Percentiles rank a stretch among this genome's conserved stretches.
Conservation (phyloP, 805 yeast genomes). For the Ogataea ramenticola region DNA sequence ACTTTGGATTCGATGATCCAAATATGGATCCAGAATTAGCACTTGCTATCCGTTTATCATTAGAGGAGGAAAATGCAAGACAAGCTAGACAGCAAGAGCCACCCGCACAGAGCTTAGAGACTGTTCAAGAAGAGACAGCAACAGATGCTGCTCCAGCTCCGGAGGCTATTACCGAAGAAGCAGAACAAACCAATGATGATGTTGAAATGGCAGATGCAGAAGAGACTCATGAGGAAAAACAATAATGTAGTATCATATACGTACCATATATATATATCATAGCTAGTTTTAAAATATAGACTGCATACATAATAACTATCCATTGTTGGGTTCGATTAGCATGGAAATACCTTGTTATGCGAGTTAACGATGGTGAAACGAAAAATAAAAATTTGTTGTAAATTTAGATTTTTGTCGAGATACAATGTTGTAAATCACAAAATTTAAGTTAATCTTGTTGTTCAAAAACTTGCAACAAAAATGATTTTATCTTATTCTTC, state of each 20-base stretch:
- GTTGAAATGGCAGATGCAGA: constrained; percentile 10
- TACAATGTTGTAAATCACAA: too few relatives aligned
- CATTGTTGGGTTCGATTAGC: too few relatives aligned
- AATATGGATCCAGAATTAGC: constrained; percentile 96
- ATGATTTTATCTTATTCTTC: too few relatives aligned
- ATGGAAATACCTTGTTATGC: too few relatives aligned
- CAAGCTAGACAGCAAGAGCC: constrained; percentile 65
- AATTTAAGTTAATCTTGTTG: too few relatives aligned
- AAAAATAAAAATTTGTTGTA: too few relatives aligned
- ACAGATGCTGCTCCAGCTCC: background rate
- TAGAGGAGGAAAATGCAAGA: constrained; percentile 91
- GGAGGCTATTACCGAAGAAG: background rate
- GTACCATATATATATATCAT: constrained; percentile 22
- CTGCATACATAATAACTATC: too few relatives aligned
- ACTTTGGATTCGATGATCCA: constrained; percentile 72
- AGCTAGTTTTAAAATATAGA: background rate
- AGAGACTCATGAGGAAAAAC: constrained; percentile 7
- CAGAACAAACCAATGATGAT: constrained; percentile 1
- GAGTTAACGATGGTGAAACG: too few relatives aligned
- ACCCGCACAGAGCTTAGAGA: constrained; percentile 10
- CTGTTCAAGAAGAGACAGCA: constrained; percentile 14
- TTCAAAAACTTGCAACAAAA: too few relatives aligned
- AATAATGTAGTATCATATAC: constrained; percentile 30
- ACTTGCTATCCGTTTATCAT: constrained; percentile 84
- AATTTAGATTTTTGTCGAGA: too few relatives aligned